These are phyloP conservation scores for Escovopsis sp. DNA, from an alignment of 2,329 filamentous ascomycete species.

Conservation along the genomic window DNA sequence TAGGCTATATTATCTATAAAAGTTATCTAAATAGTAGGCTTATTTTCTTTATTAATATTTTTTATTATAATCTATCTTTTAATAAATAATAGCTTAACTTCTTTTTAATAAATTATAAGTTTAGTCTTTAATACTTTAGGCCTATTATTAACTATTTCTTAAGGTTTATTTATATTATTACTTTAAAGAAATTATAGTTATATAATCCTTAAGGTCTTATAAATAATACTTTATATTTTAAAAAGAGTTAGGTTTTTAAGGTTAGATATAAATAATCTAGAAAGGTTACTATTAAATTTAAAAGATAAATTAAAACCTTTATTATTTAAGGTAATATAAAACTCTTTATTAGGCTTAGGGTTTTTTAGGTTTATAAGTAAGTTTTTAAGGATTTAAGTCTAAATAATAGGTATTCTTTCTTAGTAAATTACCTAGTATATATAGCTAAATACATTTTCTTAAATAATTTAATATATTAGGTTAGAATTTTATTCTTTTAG, in stretches of 20 bases:
- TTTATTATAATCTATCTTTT: no score
- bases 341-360: background rate
- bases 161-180: background rate
- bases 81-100: no score
- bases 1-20: background rate
- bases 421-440: no score
- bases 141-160: no score
- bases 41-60: no score
- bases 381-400: background rate
- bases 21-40: background rate
- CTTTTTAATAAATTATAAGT: background rate
- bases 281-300: background rate
- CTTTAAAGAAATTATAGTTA: background rate
- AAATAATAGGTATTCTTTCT: background rate
- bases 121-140: background rate
- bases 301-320: background rate
- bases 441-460: no score
- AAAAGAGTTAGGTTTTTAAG: background rate
- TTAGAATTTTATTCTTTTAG: no score
- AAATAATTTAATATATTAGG: no score
- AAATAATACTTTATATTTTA: background rate
- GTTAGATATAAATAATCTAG: background rate
- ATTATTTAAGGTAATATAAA: background rate
- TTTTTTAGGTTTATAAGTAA: no score
- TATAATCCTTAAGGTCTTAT: background rate